These are phyloP conservation scores for Lecanosticta acicola DNA, from an alignment of 2,329 filamentous ascomycete species.

Conservation along the genomic window DNA sequence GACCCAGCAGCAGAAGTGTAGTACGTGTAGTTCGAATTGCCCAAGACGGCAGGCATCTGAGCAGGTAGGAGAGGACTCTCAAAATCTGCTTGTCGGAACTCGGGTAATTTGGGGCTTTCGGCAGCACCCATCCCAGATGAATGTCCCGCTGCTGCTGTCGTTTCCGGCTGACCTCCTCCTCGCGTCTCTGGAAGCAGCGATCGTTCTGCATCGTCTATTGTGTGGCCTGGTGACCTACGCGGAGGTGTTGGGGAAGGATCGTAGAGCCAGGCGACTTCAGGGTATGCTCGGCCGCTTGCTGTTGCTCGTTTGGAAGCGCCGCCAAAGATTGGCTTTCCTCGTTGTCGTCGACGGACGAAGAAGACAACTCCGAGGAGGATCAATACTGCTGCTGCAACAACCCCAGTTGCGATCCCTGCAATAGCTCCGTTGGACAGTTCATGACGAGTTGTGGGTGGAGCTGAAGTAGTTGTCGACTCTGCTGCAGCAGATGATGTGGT, in stretches of 20 bases:
- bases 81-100: no score
- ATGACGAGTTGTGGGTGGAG: slow-evolving; percentile 1
- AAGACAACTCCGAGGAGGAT: slow-evolving; percentile 14
- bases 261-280: slow-evolving; percentile 24
- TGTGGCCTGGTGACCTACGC: slow-evolving; percentile 1
- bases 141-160: no score
- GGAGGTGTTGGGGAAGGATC: slow-evolving; percentile 21
- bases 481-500: slow-evolving; percentile 6
- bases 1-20: no score
- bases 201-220: slow-evolving; percentile 3
- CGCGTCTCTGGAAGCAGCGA: slow-evolving; percentile 6
- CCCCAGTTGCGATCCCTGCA: slow-evolving; percentile 20
- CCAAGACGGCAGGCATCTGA: no score
- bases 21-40: no score
- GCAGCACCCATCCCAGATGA: no score
- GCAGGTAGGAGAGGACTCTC: no score
- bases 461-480: slow-evolving; percentile 6
- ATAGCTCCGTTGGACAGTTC: slow-evolving; percentile 8
- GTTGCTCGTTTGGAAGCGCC: slow-evolving; percentile 8
- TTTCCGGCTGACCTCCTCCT: no score
- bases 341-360: slow-evolving; percentile 12
- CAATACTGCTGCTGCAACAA: slow-evolving; percentile 17
- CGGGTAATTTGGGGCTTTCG: no score
- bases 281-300: slow-evolving; percentile 12
- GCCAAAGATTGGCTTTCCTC: slow-evolving; percentile 16